Evolutionary conservation across 1,284 basidiomycete species (phyloP), one percentile per base, ranked within the genome.

Genomic region (Ceratobasidium sp.): DNA sequence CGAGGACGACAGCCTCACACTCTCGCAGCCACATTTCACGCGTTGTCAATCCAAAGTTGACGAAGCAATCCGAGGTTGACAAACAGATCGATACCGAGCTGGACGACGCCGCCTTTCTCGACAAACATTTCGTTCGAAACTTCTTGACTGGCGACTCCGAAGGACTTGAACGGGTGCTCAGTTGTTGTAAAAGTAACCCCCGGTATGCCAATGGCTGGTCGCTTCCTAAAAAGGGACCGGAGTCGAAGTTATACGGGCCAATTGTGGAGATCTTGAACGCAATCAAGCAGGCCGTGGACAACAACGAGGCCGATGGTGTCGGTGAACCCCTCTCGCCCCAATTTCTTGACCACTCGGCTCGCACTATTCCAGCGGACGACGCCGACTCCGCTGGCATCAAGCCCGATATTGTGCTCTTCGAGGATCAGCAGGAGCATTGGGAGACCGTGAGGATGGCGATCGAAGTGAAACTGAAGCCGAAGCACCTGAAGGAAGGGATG

Each of bases 361-460:
- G 45, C 14, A 5, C 65, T 22, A 56, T 54, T 24, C 15, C 31
- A 7, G 31, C 65, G 15, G 29, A 67, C 11, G 17, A 53, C 2
- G 48, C 31, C 50, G 50, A 67, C 5, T 36, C 50, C 19, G 65
- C 2, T 8, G 24, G 14, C 19, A 33, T 67, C 33, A 54, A 67
- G 31, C 65, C 65, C n/a, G 65, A 67, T 33, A 27, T 56, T 27
- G 50, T 53, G 2, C 22, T 67, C 9, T 67, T 67, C 31, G 31
- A 54, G 22, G 47, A 33, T 36, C 14, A 9, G 15, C 48, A 31
- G 4, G 27, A 36, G 19, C 65, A 67, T 50, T 67, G 65, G 65
- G 65, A 67, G 50, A 67, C 48, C 5, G 50, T 67, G 6, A 17
- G 65, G n/a, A 54, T 54, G 51, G 31, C 65, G 33, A 67, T 67